Conservation (phyloP, 345 rosid species). For the Corymbia maculata region DNA sequence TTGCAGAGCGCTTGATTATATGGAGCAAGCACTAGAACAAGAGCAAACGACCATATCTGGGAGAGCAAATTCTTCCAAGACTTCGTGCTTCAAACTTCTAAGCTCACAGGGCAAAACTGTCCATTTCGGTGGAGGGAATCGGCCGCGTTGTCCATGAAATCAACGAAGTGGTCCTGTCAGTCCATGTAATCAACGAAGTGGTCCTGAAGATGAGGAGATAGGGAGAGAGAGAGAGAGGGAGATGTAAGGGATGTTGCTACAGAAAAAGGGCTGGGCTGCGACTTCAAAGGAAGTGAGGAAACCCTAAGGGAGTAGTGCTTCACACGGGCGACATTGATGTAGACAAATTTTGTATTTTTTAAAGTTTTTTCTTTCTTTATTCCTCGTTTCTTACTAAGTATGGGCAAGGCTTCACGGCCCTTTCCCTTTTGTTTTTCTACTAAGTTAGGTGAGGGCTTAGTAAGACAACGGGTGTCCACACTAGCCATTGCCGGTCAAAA, state of each 20-base stretch:
- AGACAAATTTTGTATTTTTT: no score
- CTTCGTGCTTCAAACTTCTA: not conserved
- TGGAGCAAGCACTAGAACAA: not conserved
- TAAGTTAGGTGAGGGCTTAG: not conserved
- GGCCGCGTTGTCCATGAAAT: not conserved
- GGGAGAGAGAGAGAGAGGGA: not conserved
- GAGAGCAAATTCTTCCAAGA: not conserved
- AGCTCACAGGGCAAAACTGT: not conserved
- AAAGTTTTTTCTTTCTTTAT: no score
- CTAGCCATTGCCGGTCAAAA: no score
- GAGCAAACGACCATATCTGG: not conserved
- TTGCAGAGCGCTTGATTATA: not conserved
- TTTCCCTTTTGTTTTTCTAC: not conserved
- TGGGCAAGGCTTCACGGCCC: not conserved
- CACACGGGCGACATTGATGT: not conserved
- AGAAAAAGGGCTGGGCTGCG: not conserved
- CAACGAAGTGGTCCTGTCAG: not conserved
- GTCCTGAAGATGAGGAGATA: not conserved
- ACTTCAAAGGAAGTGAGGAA: not conserved
- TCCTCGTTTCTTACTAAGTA: not conserved
- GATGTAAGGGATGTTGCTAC: not conserved
- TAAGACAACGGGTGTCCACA: not conserved
- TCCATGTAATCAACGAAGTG: not conserved
- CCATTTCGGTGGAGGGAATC: not conserved
- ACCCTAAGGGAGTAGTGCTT: not conserved